A percentile compares a stretch with the other conserved stretches of the same genome.
These are phyloP conservation scores for Heritiera littoralis DNA, from an alignment of 345 rosid species.

Conservation along the genomic window DNA sequence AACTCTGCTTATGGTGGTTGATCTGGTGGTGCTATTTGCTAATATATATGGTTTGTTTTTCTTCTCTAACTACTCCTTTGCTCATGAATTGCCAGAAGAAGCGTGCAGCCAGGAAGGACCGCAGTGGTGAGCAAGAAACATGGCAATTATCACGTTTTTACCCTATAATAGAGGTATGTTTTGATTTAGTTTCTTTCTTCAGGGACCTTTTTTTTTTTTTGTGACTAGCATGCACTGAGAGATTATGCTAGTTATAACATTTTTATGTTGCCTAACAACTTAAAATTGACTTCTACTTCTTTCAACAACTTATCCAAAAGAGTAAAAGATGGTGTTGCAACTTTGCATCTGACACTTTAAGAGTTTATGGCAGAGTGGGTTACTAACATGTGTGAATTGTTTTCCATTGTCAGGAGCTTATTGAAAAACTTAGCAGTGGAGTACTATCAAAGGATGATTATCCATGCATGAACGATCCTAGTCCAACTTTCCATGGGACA, in stretches of 20 bases:
- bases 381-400: not conserved
- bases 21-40: slow-evolving; percentile 19
- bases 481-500: slow-evolving; percentile 73
- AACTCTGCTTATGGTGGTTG: slow-evolving; percentile 17
- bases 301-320: not conserved
- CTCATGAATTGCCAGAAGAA: slow-evolving; percentile 64
- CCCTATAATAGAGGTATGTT: slow-evolving; percentile 88
- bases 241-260: too few species aligned
- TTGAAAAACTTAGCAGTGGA: slow-evolving; percentile 80
- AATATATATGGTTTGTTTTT: slow-evolving; percentile 3
- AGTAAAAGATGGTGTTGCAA: not conserved
- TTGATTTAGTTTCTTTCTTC: not conserved
- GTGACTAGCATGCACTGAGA: not conserved
- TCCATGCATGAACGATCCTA: slow-evolving; percentile 93
- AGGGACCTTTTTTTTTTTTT: not conserved
- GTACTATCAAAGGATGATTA: slow-evolving; percentile 83
- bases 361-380: not conserved
- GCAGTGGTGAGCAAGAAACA: slow-evolving; percentile 65
- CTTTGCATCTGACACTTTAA: not conserved
- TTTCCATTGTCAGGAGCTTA: slow-evolving; percentile 66
- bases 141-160: slow-evolving; percentile 95
- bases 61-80: slow-evolving; percentile 7
- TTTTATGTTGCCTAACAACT: too few species aligned
- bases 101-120: slow-evolving; percentile 87
- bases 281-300: not conserved